These are phyloP conservation scores for Buxus sempervirens DNA, from an alignment of 164 flowering plant species.

Conservation along the genomic window DNA sequence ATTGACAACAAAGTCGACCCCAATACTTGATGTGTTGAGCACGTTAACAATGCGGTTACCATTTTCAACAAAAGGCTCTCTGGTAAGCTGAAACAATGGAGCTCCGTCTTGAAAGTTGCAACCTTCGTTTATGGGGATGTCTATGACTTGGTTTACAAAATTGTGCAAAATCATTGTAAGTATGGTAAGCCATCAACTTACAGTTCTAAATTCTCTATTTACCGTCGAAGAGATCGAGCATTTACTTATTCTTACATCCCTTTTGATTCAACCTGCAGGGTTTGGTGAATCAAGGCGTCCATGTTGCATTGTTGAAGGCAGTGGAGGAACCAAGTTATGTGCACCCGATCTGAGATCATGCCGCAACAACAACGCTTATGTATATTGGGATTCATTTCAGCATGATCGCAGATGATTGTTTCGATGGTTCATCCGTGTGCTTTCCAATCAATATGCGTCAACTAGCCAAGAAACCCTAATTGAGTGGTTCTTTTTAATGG, in stretches of 20 bases:
- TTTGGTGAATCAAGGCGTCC: constrained; percentile 27
- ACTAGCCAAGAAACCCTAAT: too few relatives aligned
- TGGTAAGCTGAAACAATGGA: constrained; percentile 27
- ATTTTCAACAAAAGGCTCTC: constrained; percentile 34
- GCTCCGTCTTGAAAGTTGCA: constrained; percentile 28
- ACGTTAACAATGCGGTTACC: constrained; percentile 22
- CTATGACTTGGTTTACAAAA: constrained; percentile 28
- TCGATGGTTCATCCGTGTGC: too few relatives aligned
- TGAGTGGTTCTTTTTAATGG: too few relatives aligned
- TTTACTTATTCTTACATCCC: too few relatives aligned
- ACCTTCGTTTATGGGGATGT: constrained; percentile 31
- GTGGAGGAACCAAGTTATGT: constrained; percentile 37
- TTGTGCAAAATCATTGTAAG: constrained; percentile 27
- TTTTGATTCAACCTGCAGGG: constrained; percentile 36
- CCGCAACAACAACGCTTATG: constrained; percentile 12
- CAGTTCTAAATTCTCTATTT: not conserved
- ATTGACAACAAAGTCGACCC: not conserved
- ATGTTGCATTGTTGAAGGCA: constrained; percentile 39
- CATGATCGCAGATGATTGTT: too few relatives aligned
- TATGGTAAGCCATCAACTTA: constrained; percentile 29
- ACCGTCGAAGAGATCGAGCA: not conserved
- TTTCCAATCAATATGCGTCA: not conserved
- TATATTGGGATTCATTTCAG: constrained; percentile 52
- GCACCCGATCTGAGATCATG: constrained; percentile 35
- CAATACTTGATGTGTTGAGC: constrained; percentile 35